Evolutionary conservation across 495 filamentous ascomycete genomes (phyloP).

Genomic region (Filosporella fistucella): DNA sequence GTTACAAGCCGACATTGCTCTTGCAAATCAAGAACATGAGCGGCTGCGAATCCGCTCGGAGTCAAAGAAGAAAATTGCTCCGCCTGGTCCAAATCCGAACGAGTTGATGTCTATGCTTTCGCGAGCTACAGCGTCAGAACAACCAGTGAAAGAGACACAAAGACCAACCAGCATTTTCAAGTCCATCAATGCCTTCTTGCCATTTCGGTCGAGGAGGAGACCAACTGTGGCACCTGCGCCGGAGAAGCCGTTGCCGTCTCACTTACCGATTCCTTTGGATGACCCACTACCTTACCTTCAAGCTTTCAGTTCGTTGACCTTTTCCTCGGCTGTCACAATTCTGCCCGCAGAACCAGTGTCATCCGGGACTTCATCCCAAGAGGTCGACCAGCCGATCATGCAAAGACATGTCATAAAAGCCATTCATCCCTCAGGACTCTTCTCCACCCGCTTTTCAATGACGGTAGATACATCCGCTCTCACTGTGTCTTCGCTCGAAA

Average conservation of each 20-base stretch:
- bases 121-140: slow-evolving; percentile 8
- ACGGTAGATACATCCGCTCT: slow-evolving; percentile 38
- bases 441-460: slow-evolving; percentile 41
- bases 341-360: slow-evolving; percentile 25
- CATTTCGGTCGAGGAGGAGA: slow-evolving; percentile 35
- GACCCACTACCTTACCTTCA: slow-evolving; percentile 54
- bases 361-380: slow-evolving; percentile 10
- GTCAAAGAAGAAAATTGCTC: neutral
- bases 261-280: slow-evolving; percentile 47
- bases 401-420: slow-evolving; percentile 34
- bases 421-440: slow-evolving; percentile 35
- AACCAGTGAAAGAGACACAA: slow-evolving; percentile 22
- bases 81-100: slow-evolving; percentile 10
- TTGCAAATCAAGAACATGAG: slow-evolving; percentile 24
- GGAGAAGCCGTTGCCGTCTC: slow-evolving; percentile 35
- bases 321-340: slow-evolving; percentile 41
- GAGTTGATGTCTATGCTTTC: slow-evolving; percentile 13
- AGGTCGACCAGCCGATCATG: slow-evolving; percentile 7
- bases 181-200: slow-evolving; percentile 43
- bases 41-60: slow-evolving; percentile 15
- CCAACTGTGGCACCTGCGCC: slow-evolving; percentile 8
- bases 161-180: slow-evolving; percentile 27
- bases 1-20: slow-evolving; percentile 23
- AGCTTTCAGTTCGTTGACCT: slow-evolving; percentile 49
- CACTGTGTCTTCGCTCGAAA: slow-evolving; percentile 31